These are phyloP conservation scores for Fremontodendron californicum DNA, from an alignment of 345 rosid genomes.

Conservation along the genomic window DNA sequence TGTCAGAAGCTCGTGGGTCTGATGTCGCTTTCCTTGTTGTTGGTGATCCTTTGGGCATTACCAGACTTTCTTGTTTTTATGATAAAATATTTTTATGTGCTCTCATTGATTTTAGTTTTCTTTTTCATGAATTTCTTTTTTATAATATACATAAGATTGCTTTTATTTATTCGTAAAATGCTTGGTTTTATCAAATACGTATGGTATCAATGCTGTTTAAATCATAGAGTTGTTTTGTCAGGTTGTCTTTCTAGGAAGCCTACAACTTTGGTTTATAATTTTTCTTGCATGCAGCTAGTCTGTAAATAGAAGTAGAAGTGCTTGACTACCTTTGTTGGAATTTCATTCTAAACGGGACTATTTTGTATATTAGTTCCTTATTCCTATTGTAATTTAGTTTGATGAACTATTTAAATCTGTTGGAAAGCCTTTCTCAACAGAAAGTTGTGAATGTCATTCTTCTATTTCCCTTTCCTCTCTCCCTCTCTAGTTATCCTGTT, in stretches of 20 bases:
- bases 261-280: not conserved
- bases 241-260: not conserved
- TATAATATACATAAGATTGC: not conserved
- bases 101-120: not conserved
- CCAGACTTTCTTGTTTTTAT: not conserved
- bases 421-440: no score
- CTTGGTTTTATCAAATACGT: not conserved
- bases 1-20: conserved; percentile 45
- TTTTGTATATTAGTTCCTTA: not conserved
- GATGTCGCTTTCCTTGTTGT: conserved; percentile 87
- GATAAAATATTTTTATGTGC: not conserved
- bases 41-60: conserved; percentile 91
- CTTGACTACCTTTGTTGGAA: not conserved
- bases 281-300: not conserved
- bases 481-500: no score
- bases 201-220: not conserved
- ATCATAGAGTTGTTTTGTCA: not conserved
- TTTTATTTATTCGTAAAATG: not conserved
- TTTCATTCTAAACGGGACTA: not conserved
- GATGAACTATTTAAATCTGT: no score
- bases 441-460: no score
- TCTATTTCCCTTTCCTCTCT: no score
- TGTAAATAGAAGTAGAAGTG: not conserved
- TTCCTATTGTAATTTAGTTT: not conserved
- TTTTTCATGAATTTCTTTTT: not conserved